Evolutionary conservation across 2,329 filamentous ascomycete genomes (phyloP), one percentile per base, ranked within the genome.

Genomic region (Bipolaris cookei): DNA sequence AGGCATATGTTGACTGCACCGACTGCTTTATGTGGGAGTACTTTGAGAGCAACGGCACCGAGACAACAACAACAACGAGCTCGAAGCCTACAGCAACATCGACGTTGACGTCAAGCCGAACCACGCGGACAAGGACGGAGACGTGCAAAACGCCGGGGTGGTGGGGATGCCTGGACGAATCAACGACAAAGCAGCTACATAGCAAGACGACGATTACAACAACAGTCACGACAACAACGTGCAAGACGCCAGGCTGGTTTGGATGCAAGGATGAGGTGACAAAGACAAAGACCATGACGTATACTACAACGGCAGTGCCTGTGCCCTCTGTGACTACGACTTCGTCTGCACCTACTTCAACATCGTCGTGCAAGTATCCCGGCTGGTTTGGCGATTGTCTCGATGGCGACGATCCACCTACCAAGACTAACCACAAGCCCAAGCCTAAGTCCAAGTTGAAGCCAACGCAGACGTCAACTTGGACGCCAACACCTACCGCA

Each of bases 1-100:
- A 84, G 51, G 82, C 84, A 28, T 93, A 94, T 6, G 83, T 87
- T 50, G 82, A 87, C 62, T 98, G 95, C 73, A 87, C 90, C 38
- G 95, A 99, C 74, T 98, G 94, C 70, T 91, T 86, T 56, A 88
- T 89, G 54, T 98, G 95, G 95, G 96, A 97, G 70, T 96, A 92
- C 82, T 96, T 91, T 71, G 89, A 93, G 76, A 96, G 92, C 74
- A 97, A 97, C 73, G 90, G 90, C 28, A 95, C 90, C 1, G 89
- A 93, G 62, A 84, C 83, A 1, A 92, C 88, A 1, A 92, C 88
- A 0, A 90, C 89, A 2, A 73, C 76, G 6, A 74, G 67, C 0
- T 87, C 87, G 0, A 82, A 74, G 18, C 55, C 51, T 0, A 81
- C 86, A 3, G 83, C 74, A 0, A 74, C 73, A 5, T 82, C 83